Base-by-base conservation (phyloP, 176 grass and related monocot genomes). In the Oryza brachyantha region DNA sequence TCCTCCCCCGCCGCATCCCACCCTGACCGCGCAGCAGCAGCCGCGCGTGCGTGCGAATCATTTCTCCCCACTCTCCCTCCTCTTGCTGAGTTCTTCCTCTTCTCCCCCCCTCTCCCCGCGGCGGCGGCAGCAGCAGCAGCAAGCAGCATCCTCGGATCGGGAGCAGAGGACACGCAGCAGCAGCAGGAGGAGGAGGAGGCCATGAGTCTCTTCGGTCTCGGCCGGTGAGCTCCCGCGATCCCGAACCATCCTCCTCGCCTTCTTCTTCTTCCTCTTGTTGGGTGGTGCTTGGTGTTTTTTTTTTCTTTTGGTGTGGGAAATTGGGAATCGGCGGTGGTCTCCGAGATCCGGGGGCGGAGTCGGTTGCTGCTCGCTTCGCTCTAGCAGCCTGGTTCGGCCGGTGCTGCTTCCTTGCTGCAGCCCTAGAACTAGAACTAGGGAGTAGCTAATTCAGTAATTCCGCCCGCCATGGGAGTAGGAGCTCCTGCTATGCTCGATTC, bases 131-230 rank as follows among this genome's bases (percentile, higher is more conserved):
- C 79, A 24, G 75, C 66, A 24, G 83, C 74, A 21, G 72, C 8
- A 7, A 43, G 25, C 29, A 63, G 50, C 19, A 5, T n/a, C n/a
- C 64, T 71, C 60, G 78, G 79, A 66, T 66, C 73, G 76, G 46
- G 45, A 57, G 32, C 29, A 73, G 50, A 55, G 13, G 61, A 61
- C 17, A 13, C 17, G 73, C 26, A 7, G n/a, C 66, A 38, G 5
- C 14, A 7, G 73, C 79, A 58, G 78, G 57, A 70, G 48, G 45
- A 7, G n/a, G n/a, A 7, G 73, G 85, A 58, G 78, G 65, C 45
- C 50, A 97, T 97, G 94, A 97, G 94, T 84, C 94, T 97, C 87
- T 97, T 97, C 74, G 95, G 95, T 26, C 91, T 97, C 72, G 91
- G 95, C 34, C 89, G 95, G 95, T 97, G 63, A 88, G 86, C 62